phyloP scores from a whole-genome alignment of 23 red algal species.

The Agarophyton chilense region DNA sequence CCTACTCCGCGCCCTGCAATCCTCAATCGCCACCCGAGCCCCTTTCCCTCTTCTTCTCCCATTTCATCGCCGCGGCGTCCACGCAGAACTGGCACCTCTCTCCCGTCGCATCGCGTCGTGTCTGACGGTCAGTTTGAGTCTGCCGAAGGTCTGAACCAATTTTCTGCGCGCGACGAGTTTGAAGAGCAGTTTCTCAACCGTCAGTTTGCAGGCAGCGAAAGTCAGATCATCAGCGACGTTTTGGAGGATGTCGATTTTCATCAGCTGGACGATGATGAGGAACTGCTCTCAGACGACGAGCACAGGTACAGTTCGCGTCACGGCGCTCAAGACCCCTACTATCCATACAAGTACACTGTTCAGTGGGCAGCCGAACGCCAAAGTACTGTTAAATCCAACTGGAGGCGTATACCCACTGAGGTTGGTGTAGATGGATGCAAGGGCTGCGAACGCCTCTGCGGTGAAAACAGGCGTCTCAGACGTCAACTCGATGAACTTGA shows the following conservation, averaged over 20 bases:
- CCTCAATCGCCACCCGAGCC: slow-evolving; percentile 3
- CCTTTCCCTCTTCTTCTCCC: background rate
- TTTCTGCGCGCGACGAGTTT: slow-evolving; percentile 65
- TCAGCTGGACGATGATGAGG: slow-evolving; percentile 61
- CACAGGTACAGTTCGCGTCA: background rate
- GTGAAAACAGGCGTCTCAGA: slow-evolving; percentile 53
- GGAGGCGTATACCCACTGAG: slow-evolving; percentile 60
- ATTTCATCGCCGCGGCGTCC: slow-evolving; percentile 58
- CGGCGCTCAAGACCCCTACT: background rate
- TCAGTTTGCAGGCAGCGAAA: slow-evolving; percentile 15
- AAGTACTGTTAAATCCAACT: slow-evolving; percentile 48
- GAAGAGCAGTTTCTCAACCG: slow-evolving; percentile 62
- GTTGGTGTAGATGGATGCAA: slow-evolving; percentile 48
- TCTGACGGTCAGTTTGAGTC: slow-evolving; percentile 32
- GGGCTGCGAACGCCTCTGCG: slow-evolving; percentile 57
- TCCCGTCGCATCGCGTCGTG: slow-evolving; percentile 7
- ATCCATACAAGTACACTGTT: slow-evolving; percentile 1
- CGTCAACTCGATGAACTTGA: slow-evolving; percentile 69
- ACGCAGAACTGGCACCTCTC: slow-evolving; percentile 41
- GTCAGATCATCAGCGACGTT: slow-evolving; percentile 41
- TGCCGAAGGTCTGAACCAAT: slow-evolving; percentile 2
- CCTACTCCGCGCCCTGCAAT: slow-evolving; percentile 31
- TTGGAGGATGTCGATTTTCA: slow-evolving; percentile 62
- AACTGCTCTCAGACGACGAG: slow-evolving; percentile 37
- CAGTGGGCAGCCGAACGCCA: background rate